Evolutionary conservation across 805 yeast species (phyloP).

Genomic region (Kuraishia ogatae): DNA sequence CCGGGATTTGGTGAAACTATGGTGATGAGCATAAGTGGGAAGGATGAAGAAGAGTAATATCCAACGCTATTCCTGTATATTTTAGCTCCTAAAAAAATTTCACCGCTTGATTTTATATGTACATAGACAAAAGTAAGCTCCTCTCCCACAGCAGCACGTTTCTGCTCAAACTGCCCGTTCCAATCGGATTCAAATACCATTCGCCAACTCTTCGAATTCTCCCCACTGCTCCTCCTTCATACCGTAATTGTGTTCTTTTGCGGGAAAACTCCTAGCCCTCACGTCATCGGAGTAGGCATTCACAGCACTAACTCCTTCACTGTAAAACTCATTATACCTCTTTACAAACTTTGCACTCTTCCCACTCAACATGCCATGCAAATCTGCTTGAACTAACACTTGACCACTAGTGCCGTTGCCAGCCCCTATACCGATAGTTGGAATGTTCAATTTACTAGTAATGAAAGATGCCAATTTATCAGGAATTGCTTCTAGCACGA

Average conservation of each 20-base stretch:
- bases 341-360: constrained; percentile 68
- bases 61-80: not conserved
- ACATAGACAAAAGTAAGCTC: not conserved
- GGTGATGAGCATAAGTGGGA: constrained; percentile 32
- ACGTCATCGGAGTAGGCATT: constrained; percentile 54
- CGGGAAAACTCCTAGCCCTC: constrained; percentile 47
- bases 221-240: constrained; percentile 56
- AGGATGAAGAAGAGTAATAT: constrained; percentile 4
- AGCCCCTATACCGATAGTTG: constrained; percentile 95
- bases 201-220: constrained; percentile 26
- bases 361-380: constrained; percentile 65
- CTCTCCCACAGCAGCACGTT: not conserved
- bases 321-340: constrained; percentile 45
- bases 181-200: not conserved
- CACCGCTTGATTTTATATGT: too few species aligned
- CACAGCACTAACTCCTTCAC: constrained; percentile 42
- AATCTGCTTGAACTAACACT: constrained; percentile 79
- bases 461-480: constrained; percentile 56
- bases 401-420: constrained; percentile 82
- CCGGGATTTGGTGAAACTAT: constrained; percentile 76
- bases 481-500: constrained; percentile 85
- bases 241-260: constrained; percentile 54
- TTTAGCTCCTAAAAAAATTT: too few species aligned
- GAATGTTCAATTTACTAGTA: constrained; percentile 52
- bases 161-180: not conserved